Percentiles rank a stretch among this genome's conserved stretches.
phyloP scores from a whole-genome alignment of 2,329 filamentous ascomycete species.

The Penicillium sp. region DNA sequence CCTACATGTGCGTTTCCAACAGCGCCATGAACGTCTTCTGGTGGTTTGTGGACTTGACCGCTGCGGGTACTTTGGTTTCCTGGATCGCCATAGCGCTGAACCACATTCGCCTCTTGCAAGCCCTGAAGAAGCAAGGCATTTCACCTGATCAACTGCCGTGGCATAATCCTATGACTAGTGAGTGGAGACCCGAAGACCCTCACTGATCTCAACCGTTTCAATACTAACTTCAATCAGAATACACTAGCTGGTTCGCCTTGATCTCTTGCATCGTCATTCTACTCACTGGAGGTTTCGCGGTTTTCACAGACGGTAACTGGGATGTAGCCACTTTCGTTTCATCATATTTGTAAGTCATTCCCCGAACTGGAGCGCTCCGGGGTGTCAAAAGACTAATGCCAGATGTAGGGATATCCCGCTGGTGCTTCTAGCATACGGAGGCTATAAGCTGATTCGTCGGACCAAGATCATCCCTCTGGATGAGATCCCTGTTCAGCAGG shows the following conservation, averaged over 20 bases:
- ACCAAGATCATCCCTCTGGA: constrained; percentile 55
- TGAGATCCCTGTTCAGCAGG: constrained; percentile 53
- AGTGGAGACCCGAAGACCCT: constrained; percentile 22
- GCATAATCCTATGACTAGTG: constrained; percentile 63
- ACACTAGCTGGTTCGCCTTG: constrained; percentile 61
- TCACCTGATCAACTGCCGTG: constrained; percentile 54
- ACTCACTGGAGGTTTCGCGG: constrained; percentile 66
- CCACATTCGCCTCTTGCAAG: constrained; percentile 56
- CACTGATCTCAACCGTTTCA: not conserved
- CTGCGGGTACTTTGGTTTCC: constrained; percentile 61
- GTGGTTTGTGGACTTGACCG: constrained; percentile 63
- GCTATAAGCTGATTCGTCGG: constrained; percentile 66
- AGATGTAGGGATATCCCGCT: constrained; percentile 57
- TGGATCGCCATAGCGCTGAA: constrained; percentile 63
- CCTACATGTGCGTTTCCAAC: constrained; percentile 45
- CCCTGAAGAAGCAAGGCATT: constrained; percentile 57
- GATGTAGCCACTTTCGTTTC: constrained; percentile 58
- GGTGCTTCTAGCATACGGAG: constrained; percentile 55
- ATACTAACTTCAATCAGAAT: constrained; percentile 43
- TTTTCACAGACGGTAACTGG: constrained; percentile 62
- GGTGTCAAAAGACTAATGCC: not conserved
- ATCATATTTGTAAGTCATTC: constrained; percentile 58
- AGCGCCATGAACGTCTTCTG: constrained; percentile 63
- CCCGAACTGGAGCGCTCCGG: not conserved
- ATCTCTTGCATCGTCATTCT: constrained; percentile 62